Evolutionary conservation across 2,329 filamentous ascomycete genomes (phyloP).

Genomic region (Talaromyces verruculosus): DNA sequence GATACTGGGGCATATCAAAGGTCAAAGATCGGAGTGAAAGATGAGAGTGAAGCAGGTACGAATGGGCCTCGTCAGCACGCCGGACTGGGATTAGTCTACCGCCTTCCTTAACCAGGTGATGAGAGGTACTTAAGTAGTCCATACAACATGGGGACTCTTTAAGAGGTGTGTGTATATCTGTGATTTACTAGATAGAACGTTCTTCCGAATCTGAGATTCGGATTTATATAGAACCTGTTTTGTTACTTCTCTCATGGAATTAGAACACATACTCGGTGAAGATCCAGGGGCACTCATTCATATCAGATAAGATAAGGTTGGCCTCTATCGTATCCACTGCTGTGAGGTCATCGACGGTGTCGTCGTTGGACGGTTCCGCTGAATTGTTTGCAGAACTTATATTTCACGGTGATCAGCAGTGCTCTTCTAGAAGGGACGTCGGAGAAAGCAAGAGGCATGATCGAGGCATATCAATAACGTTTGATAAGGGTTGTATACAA

Average conservation of each 20-base stretch:
- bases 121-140: neutral
- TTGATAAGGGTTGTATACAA: neutral
- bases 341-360: neutral
- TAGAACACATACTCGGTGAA: neutral
- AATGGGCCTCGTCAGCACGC: conserved; percentile 2
- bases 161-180: neutral
- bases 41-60: neutral
- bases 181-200: no score
- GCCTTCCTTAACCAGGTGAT: conserved; percentile 1
- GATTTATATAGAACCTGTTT: neutral
- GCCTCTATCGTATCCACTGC: neutral
- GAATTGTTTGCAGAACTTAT: neutral
- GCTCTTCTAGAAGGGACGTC: neutral
- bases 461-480: neutral
- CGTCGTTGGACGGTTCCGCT: neutral
- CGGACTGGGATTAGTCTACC: conserved; percentile 11
- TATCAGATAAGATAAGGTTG: neutral
- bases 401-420: neutral
- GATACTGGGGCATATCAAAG: neutral
- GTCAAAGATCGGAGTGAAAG: neutral
- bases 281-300: neutral
- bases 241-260: neutral
- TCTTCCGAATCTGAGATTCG: no score
- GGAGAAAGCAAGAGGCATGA: neutral
- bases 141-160: neutral